Conservation (phyloP, 345 rosid genomes). For the Citrus inodora region DNA sequence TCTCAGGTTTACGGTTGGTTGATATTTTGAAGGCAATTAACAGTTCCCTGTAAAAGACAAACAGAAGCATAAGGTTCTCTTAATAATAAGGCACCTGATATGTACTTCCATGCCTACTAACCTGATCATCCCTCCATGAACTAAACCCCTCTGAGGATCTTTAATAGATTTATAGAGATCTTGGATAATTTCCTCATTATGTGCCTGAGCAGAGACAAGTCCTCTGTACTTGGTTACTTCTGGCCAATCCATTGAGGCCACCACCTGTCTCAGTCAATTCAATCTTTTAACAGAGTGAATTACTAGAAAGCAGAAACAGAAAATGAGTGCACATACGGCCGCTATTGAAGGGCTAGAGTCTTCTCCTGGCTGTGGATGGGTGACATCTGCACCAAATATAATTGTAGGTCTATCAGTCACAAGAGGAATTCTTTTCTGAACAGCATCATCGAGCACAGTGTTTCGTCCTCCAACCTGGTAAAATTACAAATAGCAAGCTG, state of each 20-base stretch:
- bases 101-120: conserved; percentile 1
- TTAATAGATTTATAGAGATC: conserved; percentile 43
- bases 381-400: conserved; percentile 81
- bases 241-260: conserved; percentile 93
- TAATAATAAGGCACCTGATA: background rate
- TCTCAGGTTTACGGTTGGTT: conserved; percentile 36
- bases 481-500: background rate
- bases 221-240: conserved; percentile 70
- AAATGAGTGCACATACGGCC: conserved; percentile 40
- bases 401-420: conserved; percentile 66
- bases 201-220: conserved; percentile 65
- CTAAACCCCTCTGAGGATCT: conserved; percentile 31
- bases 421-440: conserved; percentile 42
- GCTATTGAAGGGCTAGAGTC: conserved; percentile 81
- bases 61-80: background rate
- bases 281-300: conserved; percentile 5
- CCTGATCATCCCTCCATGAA: conserved; percentile 66
- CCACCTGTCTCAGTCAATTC: conserved; percentile 43
- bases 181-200: conserved; percentile 60
- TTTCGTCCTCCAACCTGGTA: conserved; percentile 74
- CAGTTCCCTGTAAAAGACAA: conserved; percentile 47
- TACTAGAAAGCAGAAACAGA: background rate
- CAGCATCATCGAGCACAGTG: conserved; percentile 56
- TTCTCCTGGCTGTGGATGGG: conserved; percentile 76
- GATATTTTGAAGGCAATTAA: conserved; percentile 39